Conservation (phyloP, 2,329 filamentous ascomycete genomes). For the Aspergillus sp. region DNA sequence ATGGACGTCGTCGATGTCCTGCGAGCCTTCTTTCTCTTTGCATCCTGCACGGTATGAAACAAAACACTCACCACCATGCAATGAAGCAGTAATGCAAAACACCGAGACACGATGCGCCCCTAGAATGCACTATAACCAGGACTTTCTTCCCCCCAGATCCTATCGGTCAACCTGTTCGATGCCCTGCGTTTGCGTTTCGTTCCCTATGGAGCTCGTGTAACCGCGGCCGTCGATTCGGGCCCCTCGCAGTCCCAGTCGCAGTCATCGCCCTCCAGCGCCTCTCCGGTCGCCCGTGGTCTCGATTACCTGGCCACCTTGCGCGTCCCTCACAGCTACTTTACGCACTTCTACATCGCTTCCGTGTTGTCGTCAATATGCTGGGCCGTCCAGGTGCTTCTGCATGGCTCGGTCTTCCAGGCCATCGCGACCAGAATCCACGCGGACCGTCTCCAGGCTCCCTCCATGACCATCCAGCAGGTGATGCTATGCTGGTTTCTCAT, state of each 20-base stretch:
- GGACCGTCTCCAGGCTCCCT: slow-evolving; percentile 29
- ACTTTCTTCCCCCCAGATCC: slow-evolving; percentile 33
- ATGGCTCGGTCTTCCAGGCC: slow-evolving; percentile 54
- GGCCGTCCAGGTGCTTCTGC: slow-evolving; percentile 60
- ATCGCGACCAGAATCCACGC: slow-evolving; percentile 45
- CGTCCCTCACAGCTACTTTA: slow-evolving; percentile 87
- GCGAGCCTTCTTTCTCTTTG: slow-evolving; percentile 37
- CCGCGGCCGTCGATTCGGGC: slow-evolving; percentile 18
- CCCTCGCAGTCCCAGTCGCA: slow-evolving; percentile 4
- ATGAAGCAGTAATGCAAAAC: slow-evolving; percentile 1
- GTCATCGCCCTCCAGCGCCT: slow-evolving; percentile 11
- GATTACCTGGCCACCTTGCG: slow-evolving; percentile 55
- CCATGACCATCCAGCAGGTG: slow-evolving; percentile 64
- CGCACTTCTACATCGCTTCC: slow-evolving; percentile 79
- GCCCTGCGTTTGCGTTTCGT: slow-evolving; percentile 57
- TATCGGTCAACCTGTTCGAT: slow-evolving; percentile 52
- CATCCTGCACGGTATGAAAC: slow-evolving; percentile 37
- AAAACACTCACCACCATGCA: slow-evolving; percentile 5
- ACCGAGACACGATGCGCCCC: slow-evolving; percentile 3
- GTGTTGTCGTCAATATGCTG: slow-evolving; percentile 71
- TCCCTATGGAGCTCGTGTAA: slow-evolving; percentile 58
- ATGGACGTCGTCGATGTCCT: slow-evolving; percentile 35
- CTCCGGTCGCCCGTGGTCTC: slow-evolving; percentile 33
- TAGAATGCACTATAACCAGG: slow-evolving; percentile 20
- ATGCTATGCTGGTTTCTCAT: slow-evolving; percentile 70